Conservation (phyloP, 805 yeast species). For the Blastobotrys chiropterorum region DNA sequence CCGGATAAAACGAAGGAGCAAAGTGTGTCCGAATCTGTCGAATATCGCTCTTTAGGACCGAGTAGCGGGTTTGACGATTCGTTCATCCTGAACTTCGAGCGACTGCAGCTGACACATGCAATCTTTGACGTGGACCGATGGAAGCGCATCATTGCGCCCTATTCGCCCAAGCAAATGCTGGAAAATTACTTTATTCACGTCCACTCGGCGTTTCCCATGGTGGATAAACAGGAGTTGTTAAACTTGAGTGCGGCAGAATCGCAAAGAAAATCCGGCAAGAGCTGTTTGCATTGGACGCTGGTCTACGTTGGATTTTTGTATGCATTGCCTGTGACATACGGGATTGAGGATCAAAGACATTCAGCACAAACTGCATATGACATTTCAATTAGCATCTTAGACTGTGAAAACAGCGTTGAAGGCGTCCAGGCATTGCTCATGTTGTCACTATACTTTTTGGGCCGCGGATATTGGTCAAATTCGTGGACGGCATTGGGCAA, state of each 20-base stretch:
- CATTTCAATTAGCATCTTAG: background rate
- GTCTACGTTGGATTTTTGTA: background rate
- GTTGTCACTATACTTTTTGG: too few species aligned
- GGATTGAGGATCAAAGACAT: background rate
- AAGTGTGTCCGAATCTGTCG: background rate
- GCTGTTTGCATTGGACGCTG: background rate
- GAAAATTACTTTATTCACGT: background rate
- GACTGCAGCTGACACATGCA: conserved; percentile 1
- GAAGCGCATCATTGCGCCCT: background rate
- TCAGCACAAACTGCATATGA: background rate
- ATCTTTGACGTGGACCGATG: background rate
- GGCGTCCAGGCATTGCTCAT: background rate
- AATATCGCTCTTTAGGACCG: background rate
- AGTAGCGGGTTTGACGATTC: background rate
- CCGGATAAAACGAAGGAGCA: background rate
- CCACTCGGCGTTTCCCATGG: background rate
- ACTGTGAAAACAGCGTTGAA: conserved; percentile 1
- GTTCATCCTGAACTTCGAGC: background rate
- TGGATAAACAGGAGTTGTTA: background rate
- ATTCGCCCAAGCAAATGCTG: background rate
- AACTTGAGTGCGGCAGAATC: background rate
- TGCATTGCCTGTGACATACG: background rate
- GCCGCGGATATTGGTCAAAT: too few species aligned
- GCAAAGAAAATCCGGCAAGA: background rate
- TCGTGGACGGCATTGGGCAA: too few species aligned